phyloP scores from a whole-genome alignment of 2,329 filamentous ascomycete species.

The Claviceps quebecensis region DNA sequence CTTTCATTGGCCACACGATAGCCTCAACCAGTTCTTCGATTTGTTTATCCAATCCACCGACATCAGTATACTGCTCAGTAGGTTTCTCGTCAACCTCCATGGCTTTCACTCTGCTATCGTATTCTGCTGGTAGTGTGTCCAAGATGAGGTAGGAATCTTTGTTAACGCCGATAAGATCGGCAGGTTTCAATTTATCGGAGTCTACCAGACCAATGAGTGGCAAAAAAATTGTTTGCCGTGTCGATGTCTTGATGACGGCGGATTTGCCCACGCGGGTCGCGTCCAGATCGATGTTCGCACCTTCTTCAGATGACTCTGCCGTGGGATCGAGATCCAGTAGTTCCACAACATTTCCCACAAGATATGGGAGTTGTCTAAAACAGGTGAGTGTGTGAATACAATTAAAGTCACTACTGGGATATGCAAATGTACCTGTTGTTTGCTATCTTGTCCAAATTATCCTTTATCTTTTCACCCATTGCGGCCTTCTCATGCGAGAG shows the following conservation, averaged over 20 bases:
- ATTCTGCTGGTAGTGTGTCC: conserved; percentile 92
- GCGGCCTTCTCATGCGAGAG: conserved; percentile 88
- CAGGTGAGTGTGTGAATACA: conserved; percentile 4
- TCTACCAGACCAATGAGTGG: conserved; percentile 95
- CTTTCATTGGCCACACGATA: conserved; percentile 99
- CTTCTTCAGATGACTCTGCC: conserved; percentile 90
- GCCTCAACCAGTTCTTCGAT: conserved; percentile 98
- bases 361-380: conserved; percentile 81
- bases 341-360: conserved; percentile 96
- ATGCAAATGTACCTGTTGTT: conserved; percentile 67
- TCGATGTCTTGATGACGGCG: conserved; percentile 98
- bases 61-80: conserved; percentile 96
- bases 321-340: conserved; percentile 92
- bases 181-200: conserved; percentile 86
- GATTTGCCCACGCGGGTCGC: conserved; percentile 95
- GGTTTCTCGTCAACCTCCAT: conserved; percentile 99
- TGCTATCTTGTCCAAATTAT: conserved; percentile 96
- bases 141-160: conserved; percentile 97
- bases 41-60: conserved; percentile 95
- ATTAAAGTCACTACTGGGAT: not conserved
- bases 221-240: conserved; percentile 94
- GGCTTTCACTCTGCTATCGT: conserved; percentile 96
- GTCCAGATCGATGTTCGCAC: conserved; percentile 95
- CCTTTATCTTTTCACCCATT: conserved; percentile 98
- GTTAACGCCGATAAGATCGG: conserved; percentile 93